A percentile compares a stretch with the other conserved stretches of the same genome.
Conservation (phyloP, 768 basidiomycete species). For the Phylloporus sp. region DNA sequence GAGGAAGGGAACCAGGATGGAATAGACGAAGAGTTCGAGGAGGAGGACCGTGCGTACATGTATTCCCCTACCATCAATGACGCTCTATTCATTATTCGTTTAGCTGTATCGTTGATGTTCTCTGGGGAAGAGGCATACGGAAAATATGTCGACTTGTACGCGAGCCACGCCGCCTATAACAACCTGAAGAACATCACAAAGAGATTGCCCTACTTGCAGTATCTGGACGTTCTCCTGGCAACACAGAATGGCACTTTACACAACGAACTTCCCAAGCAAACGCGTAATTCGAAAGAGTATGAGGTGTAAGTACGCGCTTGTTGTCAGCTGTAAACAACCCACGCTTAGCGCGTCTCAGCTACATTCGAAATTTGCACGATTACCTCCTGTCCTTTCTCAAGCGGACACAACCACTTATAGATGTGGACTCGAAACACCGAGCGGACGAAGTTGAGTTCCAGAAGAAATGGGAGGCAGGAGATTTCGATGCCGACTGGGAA, state of each 20-base stretch:
- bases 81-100: constrained; percentile 8
- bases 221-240: constrained; percentile 78
- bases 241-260: constrained; percentile 60
- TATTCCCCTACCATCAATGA: constrained; percentile 1
- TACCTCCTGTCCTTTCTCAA: constrained; percentile 87
- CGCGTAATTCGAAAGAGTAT: constrained; percentile 67
- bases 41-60: constrained; percentile 75
- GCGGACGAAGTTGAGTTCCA: constrained; percentile 68
- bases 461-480: constrained; percentile 71
- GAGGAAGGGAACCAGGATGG: constrained; percentile 70
- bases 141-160: constrained; percentile 89
- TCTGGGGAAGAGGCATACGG: constrained; percentile 96
- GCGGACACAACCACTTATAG: constrained; percentile 77
- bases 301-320: constrained; percentile 53
- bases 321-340: constrained; percentile 2
- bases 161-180: constrained; percentile 81
- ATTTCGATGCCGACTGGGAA: constrained; percentile 71
- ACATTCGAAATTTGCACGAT: constrained; percentile 74
- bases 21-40: constrained; percentile 64
- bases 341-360: constrained; percentile 42
- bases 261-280: constrained; percentile 62
- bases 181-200: constrained; percentile 85
- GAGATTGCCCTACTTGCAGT: constrained; percentile 87
- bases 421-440: constrained; percentile 63
- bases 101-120: constrained; percentile 80